Percentiles rank a stretch among this genome's conserved stretches.
phyloP scores from a whole-genome alignment of 2,329 filamentous ascomycete species.

The Aureobasidium lini region DNA sequence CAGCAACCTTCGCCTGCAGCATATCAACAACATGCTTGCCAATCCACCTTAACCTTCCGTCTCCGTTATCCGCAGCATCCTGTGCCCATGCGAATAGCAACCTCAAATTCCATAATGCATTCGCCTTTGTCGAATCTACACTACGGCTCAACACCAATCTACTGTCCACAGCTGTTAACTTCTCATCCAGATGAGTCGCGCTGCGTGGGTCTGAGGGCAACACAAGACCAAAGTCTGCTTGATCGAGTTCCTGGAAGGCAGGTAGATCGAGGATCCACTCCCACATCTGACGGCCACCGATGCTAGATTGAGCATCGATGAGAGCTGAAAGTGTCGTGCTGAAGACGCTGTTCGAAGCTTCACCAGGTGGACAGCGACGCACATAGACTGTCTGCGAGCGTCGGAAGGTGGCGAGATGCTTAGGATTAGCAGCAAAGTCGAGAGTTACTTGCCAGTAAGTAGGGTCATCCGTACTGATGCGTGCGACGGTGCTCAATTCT shows the following conservation, averaged over 20 bases:
- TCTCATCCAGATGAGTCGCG: constrained; percentile 43
- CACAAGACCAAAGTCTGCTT: constrained; percentile 53
- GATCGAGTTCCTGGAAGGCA: constrained; percentile 44
- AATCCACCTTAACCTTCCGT: constrained; percentile 45
- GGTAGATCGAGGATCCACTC: constrained; percentile 67
- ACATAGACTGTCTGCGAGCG: constrained; percentile 68
- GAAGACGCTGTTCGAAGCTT: constrained; percentile 53
- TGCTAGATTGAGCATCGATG: constrained; percentile 47
- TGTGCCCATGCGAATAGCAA: constrained; percentile 63
- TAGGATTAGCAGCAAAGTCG: constrained; percentile 59
- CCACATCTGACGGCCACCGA: constrained; percentile 42
- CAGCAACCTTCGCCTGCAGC: constrained; percentile 44
- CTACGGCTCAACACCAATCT: constrained; percentile 52
- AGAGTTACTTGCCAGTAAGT: constrained; percentile 77
- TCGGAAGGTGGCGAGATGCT: constrained; percentile 57
- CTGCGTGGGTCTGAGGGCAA: constrained; percentile 34
- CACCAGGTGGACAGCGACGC: constrained; percentile 50
- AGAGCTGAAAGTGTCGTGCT: constrained; percentile 66
- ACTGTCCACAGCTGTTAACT: constrained; percentile 61
- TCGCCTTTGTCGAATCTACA: constrained; percentile 39
- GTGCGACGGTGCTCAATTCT: constrained; percentile 55
- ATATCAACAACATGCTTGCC: constrained; percentile 49
- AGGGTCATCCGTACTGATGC: constrained; percentile 55
- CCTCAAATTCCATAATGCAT: constrained; percentile 55
- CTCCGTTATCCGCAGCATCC: constrained; percentile 23